Base-by-base conservation (phyloP, 257 asterid species). In the Scutellaria minor region DNA sequence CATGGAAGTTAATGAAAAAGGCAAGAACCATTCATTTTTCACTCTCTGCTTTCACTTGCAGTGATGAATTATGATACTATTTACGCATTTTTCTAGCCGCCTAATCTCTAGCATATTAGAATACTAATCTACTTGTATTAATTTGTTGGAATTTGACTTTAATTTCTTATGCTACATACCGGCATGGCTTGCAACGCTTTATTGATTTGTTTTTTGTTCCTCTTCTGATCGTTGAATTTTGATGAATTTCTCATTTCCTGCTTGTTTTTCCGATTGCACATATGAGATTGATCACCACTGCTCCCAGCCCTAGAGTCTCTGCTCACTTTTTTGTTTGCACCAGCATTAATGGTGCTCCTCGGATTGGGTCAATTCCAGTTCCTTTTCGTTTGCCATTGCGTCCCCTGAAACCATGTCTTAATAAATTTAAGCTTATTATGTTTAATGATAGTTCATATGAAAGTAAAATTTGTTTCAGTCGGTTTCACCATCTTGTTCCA, bases 171-270 rank as follows among this genome's bases (percentile, higher is more conserved):
- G 41, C 6, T 44, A 51, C 12, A 4, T 46, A 42, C 40, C 7
- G 68, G 73, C 80, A 41, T 70, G 81, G 39, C 5, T 39, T 57
- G 76, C 64, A 42, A 9, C 64, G 64, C 6, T 64, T 64, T 54
- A 31, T 1, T 40, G 20, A 62, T 68, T 48, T 2, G 5, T 31
- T 46, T 10, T 65, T 48, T 51, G 47, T 40, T 58, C 64, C 10
- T 14, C 12, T 27, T 41, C 3, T 24, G 7, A 5, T 12, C 9
- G 54, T 48, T 57, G 51, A 20, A 58, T 47, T 56, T 15, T 13
- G 52, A 39, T 42, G 58, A 40, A 47, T 48, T 46, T 24, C 15
- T 13, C 10, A 8, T 66, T 64, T 47, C 54, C 22, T 18, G 18
- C 39, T 9, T 52, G 5, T 14, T 24, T 57, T 24, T 44, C 66